A percentile compares a stretch with the other conserved stretches of the same genome.
These are phyloP conservation scores for Canavalia gladiata DNA, from an alignment of 306 rosid species.

Conservation along the genomic window DNA sequence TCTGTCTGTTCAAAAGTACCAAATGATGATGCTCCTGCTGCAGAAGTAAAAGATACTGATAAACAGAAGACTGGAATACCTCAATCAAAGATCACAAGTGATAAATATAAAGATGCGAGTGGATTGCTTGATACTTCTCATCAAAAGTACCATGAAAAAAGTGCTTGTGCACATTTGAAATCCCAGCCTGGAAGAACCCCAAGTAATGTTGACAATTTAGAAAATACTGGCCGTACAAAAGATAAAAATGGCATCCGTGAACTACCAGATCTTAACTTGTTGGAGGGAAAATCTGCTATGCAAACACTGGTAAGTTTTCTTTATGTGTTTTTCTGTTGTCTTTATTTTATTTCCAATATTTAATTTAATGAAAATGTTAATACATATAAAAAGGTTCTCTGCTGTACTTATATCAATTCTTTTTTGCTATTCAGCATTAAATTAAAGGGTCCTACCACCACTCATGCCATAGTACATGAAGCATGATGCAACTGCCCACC, in stretches of 20 bases:
- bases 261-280: slow-evolving; percentile 69
- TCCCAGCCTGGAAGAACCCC: slow-evolving; percentile 66
- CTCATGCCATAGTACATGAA: slow-evolving; percentile 6
- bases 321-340: slow-evolving; percentile 25
- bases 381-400: background rate
- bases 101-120: slow-evolving; percentile 69
- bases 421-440: slow-evolving; percentile 23
- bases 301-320: slow-evolving; percentile 69
- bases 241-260: slow-evolving; percentile 69
- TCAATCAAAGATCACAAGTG: slow-evolving; percentile 65
- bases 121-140: slow-evolving; percentile 61
- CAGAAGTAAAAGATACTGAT: slow-evolving; percentile 69
- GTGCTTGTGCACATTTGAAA: slow-evolving; percentile 63
- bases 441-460: slow-evolving; percentile 27
- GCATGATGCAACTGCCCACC: slow-evolving; percentile 4
- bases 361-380: slow-evolving; percentile 19
- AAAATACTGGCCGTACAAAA: slow-evolving; percentile 57
- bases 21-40: slow-evolving; percentile 60
- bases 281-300: slow-evolving; percentile 61
- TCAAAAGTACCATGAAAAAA: slow-evolving; percentile 69
- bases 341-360: slow-evolving; percentile 12
- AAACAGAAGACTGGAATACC: slow-evolving; percentile 62
- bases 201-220: slow-evolving; percentile 59
- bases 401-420: slow-evolving; percentile 13
- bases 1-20: slow-evolving; percentile 62